phyloP scores from a whole-genome alignment of 2,329 filamentous ascomycete species.

The Sporothrix globosa region DNA sequence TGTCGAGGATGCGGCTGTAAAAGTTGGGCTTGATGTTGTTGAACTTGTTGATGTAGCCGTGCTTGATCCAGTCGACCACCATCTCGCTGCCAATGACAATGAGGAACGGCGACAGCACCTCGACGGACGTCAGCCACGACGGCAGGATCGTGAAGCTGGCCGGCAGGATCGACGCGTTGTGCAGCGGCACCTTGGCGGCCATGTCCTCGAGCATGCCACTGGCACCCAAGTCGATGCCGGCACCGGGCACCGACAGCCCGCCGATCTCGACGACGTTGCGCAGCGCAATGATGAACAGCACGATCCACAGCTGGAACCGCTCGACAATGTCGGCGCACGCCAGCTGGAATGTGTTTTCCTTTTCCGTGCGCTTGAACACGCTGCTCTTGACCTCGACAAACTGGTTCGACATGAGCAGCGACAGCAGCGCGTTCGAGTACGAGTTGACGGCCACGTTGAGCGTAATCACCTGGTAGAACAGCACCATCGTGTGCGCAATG shows the following conservation, averaged over 20 bases:
- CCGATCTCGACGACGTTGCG: conserved; percentile 96
- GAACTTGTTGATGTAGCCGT: conserved; percentile 97
- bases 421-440: conserved; percentile 93
- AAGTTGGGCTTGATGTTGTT: conserved; percentile 93
- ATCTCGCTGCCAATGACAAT: conserved; percentile 96
- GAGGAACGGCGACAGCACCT: conserved; percentile 89
- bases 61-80: conserved; percentile 95
- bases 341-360: conserved; percentile 94
- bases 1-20: conserved; percentile 87
- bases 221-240: conserved; percentile 52
- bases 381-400: conserved; percentile 99
- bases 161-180: conserved; percentile 76
- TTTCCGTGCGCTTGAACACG: conserved; percentile 98
- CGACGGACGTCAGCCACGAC: conserved; percentile 73
- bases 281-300: conserved; percentile 93
- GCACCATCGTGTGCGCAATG: conserved; percentile 78
- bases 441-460: conserved; percentile 98
- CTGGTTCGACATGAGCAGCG: conserved; percentile 91
- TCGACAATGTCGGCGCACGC: conserved; percentile 97
- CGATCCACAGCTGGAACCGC: conserved; percentile 95
- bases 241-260: conserved; percentile 68
- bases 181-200: conserved; percentile 61
- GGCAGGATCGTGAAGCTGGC: conserved; percentile 90
- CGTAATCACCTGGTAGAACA: conserved; percentile 98
- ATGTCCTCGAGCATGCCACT: conserved; percentile 48